Evolutionary conservation across 1,139 yeast genomes (phyloP).

Genomic region (Meyerozyma athensensis): DNA sequence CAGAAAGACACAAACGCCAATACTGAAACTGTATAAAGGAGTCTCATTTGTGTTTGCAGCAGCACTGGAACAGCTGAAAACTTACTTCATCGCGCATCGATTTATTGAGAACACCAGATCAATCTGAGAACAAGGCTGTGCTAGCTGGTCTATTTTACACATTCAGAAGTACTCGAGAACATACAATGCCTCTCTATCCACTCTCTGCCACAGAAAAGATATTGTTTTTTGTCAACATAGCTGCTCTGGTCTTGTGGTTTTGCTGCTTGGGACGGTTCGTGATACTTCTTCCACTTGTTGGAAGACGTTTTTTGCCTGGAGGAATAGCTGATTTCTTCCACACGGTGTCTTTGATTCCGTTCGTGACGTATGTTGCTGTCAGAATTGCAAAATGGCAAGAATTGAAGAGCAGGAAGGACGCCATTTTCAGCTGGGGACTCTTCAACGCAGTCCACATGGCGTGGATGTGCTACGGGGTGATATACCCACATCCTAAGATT

Average conservation of each 20-base stretch:
- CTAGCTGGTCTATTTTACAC: no score
- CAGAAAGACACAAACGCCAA: conserved; percentile 1
- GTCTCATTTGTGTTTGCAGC: conserved; percentile 6
- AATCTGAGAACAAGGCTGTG: no score
- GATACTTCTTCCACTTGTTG: conserved; percentile 56
- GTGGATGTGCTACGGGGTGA: conserved; percentile 42
- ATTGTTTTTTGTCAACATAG: conserved; percentile 32
- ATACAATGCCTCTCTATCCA: conserved; percentile 31
- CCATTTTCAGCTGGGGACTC: conserved; percentile 21
- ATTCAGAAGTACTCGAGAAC: no score
- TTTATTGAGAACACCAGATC: background rate
- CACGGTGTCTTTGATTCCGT: conserved; percentile 34
- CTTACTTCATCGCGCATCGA: no score
- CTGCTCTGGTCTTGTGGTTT: conserved; percentile 44
- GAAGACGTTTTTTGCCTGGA: conserved; percentile 58
- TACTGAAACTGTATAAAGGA: background rate
- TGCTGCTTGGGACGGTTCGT: conserved; percentile 49
- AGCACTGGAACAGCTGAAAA: background rate
- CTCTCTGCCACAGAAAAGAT: conserved; percentile 27
- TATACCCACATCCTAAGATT: conserved; percentile 44
- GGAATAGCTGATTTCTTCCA: conserved; percentile 66
- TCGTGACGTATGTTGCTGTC: conserved; percentile 23
- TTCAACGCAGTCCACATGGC: conserved; percentile 30
- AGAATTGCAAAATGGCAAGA: conserved; percentile 10
- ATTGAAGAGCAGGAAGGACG: conserved; percentile 4